Evolutionary conservation across 768 basidiomycete genomes (phyloP), one percentile per base, ranked within the genome.

Genomic region (Tulasnella sp.): DNA sequence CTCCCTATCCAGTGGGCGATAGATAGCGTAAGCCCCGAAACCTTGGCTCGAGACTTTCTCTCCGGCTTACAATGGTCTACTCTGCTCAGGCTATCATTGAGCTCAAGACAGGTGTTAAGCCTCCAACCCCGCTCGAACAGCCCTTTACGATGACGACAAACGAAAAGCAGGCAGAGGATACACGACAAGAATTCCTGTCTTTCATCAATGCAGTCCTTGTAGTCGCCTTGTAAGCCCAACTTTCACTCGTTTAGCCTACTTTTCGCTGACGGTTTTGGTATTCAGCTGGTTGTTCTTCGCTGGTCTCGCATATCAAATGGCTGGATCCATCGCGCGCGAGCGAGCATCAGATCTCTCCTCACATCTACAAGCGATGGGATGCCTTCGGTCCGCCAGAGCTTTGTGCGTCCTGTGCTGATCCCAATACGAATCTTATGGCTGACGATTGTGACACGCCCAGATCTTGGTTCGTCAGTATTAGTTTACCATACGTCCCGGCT

Each of bases 351-450:
- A 85, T 17, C 78, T 92, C 37, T 91, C 91, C 0, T 80, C 85
- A 8, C 90, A 92, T 77, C 86, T 92, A 83, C 88, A 89, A 77
- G 90, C 86, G 2, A 92, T 93, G 91, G 91, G 91, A 8, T 82
- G 92, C 16, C 79, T 85, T 7, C 90, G 91, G 76, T 86, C 86
- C 0, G 89, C 90, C 14, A 83, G 90, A 41, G 85, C 90, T 64
- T 73, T 87, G 85, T 86, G 76, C 17, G 86, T 77, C 17, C 36
- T n/a, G n/a, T 32, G 41, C 17, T 6, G 37, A 47, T 69, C 44
- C 62, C 74, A 2, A 67, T 44, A 40, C 1, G 35, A 67, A 74
- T 52, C 75, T 6, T 16, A 32, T 29, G 66, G 34, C 66, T 67
- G 37, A 67, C 2, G 3, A 26, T 70, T 22, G 37, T 36, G 6